phyloP scores from a whole-genome alignment of 495 filamentous ascomycete species.

The Aspergillus baeticus region DNA sequence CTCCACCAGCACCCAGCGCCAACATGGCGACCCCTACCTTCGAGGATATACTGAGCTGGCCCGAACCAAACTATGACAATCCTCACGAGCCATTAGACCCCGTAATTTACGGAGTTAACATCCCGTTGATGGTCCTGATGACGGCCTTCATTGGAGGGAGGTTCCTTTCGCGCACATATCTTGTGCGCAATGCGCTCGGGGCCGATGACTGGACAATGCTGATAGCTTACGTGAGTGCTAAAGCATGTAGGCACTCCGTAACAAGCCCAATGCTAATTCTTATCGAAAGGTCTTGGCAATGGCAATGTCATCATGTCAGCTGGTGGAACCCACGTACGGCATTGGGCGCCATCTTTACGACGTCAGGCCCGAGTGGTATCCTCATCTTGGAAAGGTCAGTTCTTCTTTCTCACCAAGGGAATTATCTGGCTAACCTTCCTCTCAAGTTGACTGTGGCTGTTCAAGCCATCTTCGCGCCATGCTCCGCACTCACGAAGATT shows the following conservation, averaged over 20 bases:
- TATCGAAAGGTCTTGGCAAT: neutral
- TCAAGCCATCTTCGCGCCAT: neutral
- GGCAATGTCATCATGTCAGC: neutral
- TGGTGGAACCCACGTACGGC: neutral
- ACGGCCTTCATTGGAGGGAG: neutral
- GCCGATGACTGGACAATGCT: slow-evolving; percentile 10
- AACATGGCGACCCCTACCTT: neutral
- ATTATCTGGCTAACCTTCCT: neutral
- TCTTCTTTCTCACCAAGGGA: too few species aligned
- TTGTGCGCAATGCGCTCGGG: slow-evolving; percentile 5
- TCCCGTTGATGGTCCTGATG: neutral
- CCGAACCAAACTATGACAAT: neutral
- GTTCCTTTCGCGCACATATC: neutral
- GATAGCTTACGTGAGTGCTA: neutral
- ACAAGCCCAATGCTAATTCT: neutral
- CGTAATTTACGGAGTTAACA: slow-evolving; percentile 6
- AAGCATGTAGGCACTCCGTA: too few species aligned
- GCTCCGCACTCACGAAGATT: slow-evolving; percentile 1
- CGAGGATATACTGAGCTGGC: neutral
- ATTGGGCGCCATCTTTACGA: slow-evolving; percentile 4
- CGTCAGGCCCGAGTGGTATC: neutral
- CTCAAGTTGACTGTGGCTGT: neutral
- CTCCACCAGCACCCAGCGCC: neutral
- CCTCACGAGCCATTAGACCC: slow-evolving; percentile 1
- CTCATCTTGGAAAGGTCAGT: neutral